These are phyloP conservation scores for Themeda triandra DNA, from an alignment of 176 grass and related monocot genomes.

Conservation along the genomic window DNA sequence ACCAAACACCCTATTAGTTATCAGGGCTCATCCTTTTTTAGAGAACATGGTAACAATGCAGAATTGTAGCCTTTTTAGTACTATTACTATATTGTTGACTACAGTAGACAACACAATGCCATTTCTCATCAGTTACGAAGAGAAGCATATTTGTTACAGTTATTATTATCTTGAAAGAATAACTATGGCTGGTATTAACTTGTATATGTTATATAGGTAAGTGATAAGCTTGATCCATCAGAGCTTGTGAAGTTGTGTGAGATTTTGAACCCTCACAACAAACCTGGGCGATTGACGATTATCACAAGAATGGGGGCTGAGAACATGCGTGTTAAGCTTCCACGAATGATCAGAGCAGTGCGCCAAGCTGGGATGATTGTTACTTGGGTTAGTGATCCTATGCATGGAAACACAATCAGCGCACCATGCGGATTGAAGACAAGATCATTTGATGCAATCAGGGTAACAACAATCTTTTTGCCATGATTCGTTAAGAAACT, in stretches of 20 bases:
- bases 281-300: slow-evolving; percentile 48
- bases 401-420: slow-evolving; percentile 67
- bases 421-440: slow-evolving; percentile 58
- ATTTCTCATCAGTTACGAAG: background rate
- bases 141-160: background rate
- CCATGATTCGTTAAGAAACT: background rate
- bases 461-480: slow-evolving; percentile 11
- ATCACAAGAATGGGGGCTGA: slow-evolving; percentile 65
- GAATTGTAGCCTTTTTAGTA: background rate
- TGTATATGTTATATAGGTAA: slow-evolving; percentile 42
- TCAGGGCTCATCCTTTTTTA: background rate
- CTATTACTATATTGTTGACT: background rate
- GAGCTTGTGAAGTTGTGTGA: slow-evolving; percentile 56
- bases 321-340: slow-evolving; percentile 51
- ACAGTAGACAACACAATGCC: background rate
- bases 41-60: background rate
- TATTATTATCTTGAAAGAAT: background rate
- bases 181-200: background rate
- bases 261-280: slow-evolving; percentile 62
- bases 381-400: slow-evolving; percentile 59
- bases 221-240: slow-evolving; percentile 51
- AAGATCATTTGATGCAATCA: slow-evolving; percentile 48
- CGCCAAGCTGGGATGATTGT: slow-evolving; percentile 48
- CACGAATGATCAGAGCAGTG: slow-evolving; percentile 52
- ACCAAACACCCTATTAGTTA: too few species aligned